Conservation (phyloP, 2,329 filamentous ascomycete genomes). For the Sclerotinia borealis region DNA sequence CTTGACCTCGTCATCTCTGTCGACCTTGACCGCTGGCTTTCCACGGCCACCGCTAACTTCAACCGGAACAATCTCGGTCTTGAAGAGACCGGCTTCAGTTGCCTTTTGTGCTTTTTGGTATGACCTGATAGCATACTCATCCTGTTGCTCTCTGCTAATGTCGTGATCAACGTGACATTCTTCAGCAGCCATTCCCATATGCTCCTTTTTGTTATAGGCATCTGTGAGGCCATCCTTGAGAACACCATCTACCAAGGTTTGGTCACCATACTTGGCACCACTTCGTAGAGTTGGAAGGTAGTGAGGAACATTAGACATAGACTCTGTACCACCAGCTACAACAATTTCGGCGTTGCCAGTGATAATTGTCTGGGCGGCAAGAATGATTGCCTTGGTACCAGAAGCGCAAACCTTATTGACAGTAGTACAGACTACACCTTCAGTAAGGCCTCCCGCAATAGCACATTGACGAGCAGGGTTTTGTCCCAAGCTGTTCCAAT, state of each 20-base stretch:
- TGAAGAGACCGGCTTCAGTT: slow-evolving; percentile 74
- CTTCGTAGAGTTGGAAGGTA: slow-evolving; percentile 84
- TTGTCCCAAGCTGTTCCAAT: slow-evolving; percentile 69
- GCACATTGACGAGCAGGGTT: slow-evolving; percentile 94
- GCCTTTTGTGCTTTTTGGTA: slow-evolving; percentile 92
- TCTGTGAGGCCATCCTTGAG: slow-evolving; percentile 93
- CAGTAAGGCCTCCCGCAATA: slow-evolving; percentile 76
- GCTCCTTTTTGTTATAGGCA: slow-evolving; percentile 84
- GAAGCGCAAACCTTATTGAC: slow-evolving; percentile 99
- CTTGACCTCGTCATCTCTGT: slow-evolving; percentile 91
- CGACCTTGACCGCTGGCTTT: slow-evolving; percentile 76
- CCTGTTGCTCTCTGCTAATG: slow-evolving; percentile 79
- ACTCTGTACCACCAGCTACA: slow-evolving; percentile 91
- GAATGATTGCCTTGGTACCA: slow-evolving; percentile 85
- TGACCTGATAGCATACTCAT: slow-evolving; percentile 89
- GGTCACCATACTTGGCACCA: slow-evolving; percentile 91
- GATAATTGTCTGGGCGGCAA: slow-evolving; percentile 95
- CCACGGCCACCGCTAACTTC: slow-evolving; percentile 83
- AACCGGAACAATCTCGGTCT: slow-evolving; percentile 80
- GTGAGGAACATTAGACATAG: slow-evolving; percentile 97
- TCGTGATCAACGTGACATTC: slow-evolving; percentile 82
- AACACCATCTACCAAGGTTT: slow-evolving; percentile 81
- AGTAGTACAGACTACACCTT: slow-evolving; percentile 78
- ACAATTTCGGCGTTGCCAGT: slow-evolving; percentile 90
- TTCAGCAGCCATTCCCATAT: slow-evolving; percentile 92